Percentiles rank a stretch among this genome's conserved stretches.
phyloP scores from a whole-genome alignment of 768 basidiomycete species.

The Heimioporus sp. region DNA sequence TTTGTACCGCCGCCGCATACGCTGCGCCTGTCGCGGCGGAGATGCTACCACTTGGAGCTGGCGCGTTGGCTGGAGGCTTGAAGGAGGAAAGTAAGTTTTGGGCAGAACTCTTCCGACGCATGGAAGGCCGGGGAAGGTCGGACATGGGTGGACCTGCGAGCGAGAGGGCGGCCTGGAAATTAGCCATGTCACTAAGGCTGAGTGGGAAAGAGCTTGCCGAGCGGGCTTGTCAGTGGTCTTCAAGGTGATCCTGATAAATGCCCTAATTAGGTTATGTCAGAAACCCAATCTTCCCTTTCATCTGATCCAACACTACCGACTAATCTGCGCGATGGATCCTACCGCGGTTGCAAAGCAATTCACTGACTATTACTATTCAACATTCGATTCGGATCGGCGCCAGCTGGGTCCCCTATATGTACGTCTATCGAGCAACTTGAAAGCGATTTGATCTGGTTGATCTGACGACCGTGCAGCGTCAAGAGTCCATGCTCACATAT shows the following conservation, averaged over 20 bases:
- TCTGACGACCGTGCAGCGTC: constrained; percentile 51
- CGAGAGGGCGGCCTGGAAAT: constrained; percentile 17
- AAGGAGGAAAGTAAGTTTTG: constrained; percentile 81
- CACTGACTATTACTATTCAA: constrained; percentile 76
- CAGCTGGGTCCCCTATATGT: constrained; percentile 74
- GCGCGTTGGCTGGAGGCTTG: constrained; percentile 37
- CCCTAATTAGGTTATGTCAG: constrained; percentile 17
- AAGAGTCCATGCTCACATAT: constrained; percentile 81
- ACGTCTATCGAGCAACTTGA: constrained; percentile 29
- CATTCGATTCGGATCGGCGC: constrained; percentile 66
- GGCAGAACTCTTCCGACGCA: constrained; percentile 85
- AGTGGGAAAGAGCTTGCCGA: not conserved
- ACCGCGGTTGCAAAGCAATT: constrained; percentile 76
- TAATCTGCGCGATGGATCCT: constrained; percentile 64
- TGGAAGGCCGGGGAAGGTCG: constrained; percentile 46
- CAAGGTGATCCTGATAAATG: not conserved
- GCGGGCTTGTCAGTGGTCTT: no score
- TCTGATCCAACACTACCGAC: constrained; percentile 11
- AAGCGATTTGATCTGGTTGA: constrained; percentile 26
- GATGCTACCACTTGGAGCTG: constrained; percentile 32
- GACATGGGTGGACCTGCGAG: constrained; percentile 29
- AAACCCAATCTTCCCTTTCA: constrained; percentile 3
- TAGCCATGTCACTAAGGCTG: constrained; percentile 8
- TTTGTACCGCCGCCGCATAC: constrained; percentile 35
- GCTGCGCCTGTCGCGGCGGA: constrained; percentile 37